Evolutionary conservation across 2,329 filamentous ascomycete genomes (phyloP), one percentile per base, ranked within the genome.

Genomic region (Cordyceps farinosa): DNA sequence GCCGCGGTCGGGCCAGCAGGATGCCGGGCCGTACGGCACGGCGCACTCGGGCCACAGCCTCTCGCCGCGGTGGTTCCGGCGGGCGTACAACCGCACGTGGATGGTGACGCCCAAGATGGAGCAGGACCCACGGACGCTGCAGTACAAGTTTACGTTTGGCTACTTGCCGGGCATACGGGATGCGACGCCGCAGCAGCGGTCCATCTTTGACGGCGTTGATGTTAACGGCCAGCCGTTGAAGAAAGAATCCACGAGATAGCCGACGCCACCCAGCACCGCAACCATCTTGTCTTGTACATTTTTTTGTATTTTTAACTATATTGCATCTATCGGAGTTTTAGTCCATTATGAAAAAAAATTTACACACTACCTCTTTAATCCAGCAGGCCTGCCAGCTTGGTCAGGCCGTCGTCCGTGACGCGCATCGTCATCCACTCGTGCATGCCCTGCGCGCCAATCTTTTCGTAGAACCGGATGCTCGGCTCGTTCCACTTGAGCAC

Each of bases 401-500:
- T 77, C 75, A 94, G 71, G 1, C 77, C 84, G 17, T 89, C 84
- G 3, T 87, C 84, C 64, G 92, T 89, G 1, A 92, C 87, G 40
- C 90, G 83, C 85, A 94, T 87, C 2, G 85, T 85, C 17, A 91
- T 83, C 90, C 90, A 94, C 64, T 90, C 88, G 65, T 80, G 78
- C 87, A 88, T 86, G 67, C 80, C 78, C 68, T 77, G 80, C 1
- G 90, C 90, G 1, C 91, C 90, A 59, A 88, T 83, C 64, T 80
- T 82, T 75, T 88, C 81, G 73, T 98, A 98, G 72, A 98, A 97
- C 69, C 87, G 82, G 78, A 98, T 90, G 74, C 90, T 93, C 8
- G 91, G 90, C 80, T 91, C 86, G 72, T 98, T 98, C 92, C 92
- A 97, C 78, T 91, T 94, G 70, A 97, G 77, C 66, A 97, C 95